Conservation (phyloP, 805 yeast species). For the Cyberlindnera saturnus region DNA sequence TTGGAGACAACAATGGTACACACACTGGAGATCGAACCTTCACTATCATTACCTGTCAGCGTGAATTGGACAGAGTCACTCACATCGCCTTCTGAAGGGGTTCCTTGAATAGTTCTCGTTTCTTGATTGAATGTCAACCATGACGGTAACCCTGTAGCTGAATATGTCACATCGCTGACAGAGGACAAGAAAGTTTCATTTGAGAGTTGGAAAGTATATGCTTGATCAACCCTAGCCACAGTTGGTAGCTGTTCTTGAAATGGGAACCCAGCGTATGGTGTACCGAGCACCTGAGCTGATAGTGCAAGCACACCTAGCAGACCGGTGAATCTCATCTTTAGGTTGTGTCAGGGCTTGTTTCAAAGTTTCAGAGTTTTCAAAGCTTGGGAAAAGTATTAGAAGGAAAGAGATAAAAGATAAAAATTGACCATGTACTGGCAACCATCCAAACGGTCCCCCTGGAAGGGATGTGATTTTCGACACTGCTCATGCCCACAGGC, state of each 20-base stretch:
- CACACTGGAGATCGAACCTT: constrained; percentile 34
- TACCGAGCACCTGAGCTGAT: constrained; percentile 26
- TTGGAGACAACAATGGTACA: constrained; percentile 58
- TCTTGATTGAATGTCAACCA: constrained; percentile 74
- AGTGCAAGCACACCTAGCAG: constrained; percentile 1
- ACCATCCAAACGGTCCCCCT: too few relatives aligned
- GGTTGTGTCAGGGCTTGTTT: too few relatives aligned
- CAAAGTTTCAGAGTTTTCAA: too few relatives aligned
- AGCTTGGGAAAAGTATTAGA: too few relatives aligned
- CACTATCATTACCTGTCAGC: constrained; percentile 72
- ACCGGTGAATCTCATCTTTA: neutral
- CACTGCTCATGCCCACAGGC: too few relatives aligned
- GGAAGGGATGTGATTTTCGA: too few relatives aligned
- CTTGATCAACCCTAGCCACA: constrained; percentile 66
- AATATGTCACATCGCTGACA: constrained; percentile 43
- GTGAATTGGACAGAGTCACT: constrained; percentile 43
- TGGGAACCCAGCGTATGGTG: constrained; percentile 65
- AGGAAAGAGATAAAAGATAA: too few relatives aligned
- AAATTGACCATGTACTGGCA: too few relatives aligned
- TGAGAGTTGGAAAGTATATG: constrained; percentile 62
- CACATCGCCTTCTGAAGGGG: constrained; percentile 44
- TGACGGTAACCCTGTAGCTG: constrained; percentile 53
- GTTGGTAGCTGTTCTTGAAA: constrained; percentile 79
- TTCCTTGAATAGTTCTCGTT: constrained; percentile 62
- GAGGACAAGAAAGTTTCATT: constrained; percentile 57